These are phyloP conservation scores for Suhomyces bokatorum DNA, from an alignment of 1,139 yeast genomes.

Conservation along the genomic window DNA sequence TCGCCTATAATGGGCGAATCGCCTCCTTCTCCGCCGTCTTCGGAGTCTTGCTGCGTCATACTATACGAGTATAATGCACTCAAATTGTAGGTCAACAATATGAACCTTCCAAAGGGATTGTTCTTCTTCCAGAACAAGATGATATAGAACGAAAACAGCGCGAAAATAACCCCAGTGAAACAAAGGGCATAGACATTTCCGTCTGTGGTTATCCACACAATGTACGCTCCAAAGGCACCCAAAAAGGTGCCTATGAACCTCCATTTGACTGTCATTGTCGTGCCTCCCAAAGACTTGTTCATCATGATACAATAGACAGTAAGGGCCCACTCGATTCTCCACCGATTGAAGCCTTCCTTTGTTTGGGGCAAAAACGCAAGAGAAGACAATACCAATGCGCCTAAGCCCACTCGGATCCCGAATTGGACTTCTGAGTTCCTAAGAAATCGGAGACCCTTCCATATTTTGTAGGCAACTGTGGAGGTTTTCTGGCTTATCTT, in stretches of 20 bases:
- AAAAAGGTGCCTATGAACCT: constrained; percentile 73
- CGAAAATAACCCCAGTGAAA: constrained; percentile 56
- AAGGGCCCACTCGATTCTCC: constrained; percentile 87
- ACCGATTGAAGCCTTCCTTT: constrained; percentile 53
- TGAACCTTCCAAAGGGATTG: constrained; percentile 70
- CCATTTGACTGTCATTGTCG: constrained; percentile 76
- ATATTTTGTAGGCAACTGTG: constrained; percentile 24
- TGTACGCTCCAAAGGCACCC: constrained; percentile 65
- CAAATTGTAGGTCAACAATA: constrained; percentile 73
- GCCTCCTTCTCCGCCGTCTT: constrained; percentile 71
- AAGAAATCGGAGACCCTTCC: constrained; percentile 36
- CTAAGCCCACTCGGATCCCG: constrained; percentile 77
- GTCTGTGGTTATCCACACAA: constrained; percentile 57
- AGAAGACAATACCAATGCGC: constrained; percentile 64
- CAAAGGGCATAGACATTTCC: constrained; percentile 59
- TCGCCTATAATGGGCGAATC: constrained; percentile 68
- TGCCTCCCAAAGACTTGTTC: constrained; percentile 87
- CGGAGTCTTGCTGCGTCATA: constrained; percentile 58
- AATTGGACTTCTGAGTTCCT: constrained; percentile 71
- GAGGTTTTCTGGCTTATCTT: constrained; percentile 1
- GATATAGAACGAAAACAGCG: constrained; percentile 67
- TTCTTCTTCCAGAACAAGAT: constrained; percentile 66
- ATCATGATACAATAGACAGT: constrained; percentile 80
- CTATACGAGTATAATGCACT: constrained; percentile 78
- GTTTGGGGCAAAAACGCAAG: constrained; percentile 68